These are phyloP conservation scores for Heracleum sosnowskyi DNA, from an alignment of 129 eudicot species.

Conservation along the genomic window DNA sequence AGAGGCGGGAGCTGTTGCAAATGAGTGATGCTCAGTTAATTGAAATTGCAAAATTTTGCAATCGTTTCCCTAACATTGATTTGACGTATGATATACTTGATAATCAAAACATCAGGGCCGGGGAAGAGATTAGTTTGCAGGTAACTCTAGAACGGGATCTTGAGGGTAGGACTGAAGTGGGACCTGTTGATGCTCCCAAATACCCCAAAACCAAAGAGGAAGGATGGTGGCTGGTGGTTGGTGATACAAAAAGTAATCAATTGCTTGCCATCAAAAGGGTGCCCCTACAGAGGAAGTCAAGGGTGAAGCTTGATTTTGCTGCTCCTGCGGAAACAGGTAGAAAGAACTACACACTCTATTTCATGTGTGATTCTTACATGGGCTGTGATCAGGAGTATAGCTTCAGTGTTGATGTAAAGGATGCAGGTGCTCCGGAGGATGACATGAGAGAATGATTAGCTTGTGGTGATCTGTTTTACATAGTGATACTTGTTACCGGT, in stretches of 20 bases:
- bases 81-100: slow-evolving; percentile 52
- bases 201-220: slow-evolving; percentile 79
- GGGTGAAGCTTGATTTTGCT: slow-evolving; percentile 62
- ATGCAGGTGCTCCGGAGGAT: slow-evolving; percentile 34
- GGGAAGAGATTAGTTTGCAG: slow-evolving; percentile 45
- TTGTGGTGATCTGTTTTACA: background rate
- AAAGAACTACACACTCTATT: slow-evolving; percentile 52
- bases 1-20: slow-evolving; percentile 57
- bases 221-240: slow-evolving; percentile 95
- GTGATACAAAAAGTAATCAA: slow-evolving; percentile 71
- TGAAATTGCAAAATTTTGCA: slow-evolving; percentile 69
- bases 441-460: slow-evolving; percentile 27
- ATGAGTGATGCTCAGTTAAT: slow-evolving; percentile 67
- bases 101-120: slow-evolving; percentile 44
- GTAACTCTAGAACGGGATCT: slow-evolving; percentile 78
- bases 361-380: slow-evolving; percentile 90
- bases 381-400: slow-evolving; percentile 90
- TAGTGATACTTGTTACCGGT: background rate
- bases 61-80: slow-evolving; percentile 85
- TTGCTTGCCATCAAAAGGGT: slow-evolving; percentile 79
- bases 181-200: slow-evolving; percentile 75
- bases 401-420: slow-evolving; percentile 56
- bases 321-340: slow-evolving; percentile 70
- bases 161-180: slow-evolving; percentile 65
- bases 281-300: slow-evolving; percentile 54